Conservation (phyloP, 2,329 filamentous ascomycete genomes). For the Coniochaeta sp. region DNA sequence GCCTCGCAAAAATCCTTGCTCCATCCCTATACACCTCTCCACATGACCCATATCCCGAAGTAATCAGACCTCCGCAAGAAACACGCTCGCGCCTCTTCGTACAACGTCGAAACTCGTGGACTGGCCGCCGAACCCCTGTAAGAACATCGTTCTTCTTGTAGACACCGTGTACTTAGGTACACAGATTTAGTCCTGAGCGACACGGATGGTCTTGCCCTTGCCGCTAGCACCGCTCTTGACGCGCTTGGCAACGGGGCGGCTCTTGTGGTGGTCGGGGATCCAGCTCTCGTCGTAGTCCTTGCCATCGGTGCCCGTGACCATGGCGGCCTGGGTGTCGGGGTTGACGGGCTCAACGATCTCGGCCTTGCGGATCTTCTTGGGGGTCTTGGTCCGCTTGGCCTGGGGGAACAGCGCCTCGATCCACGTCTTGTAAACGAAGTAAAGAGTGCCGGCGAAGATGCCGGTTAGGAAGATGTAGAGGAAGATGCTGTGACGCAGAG, state of each 20-base stretch:
- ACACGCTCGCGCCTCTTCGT: not conserved
- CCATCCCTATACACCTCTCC: not conserved
- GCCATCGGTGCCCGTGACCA: slow-evolving; percentile 53
- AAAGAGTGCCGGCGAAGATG: slow-evolving; percentile 71
- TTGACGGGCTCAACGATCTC: slow-evolving; percentile 53
- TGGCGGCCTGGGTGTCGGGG: slow-evolving; percentile 63
- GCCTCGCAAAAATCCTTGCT: not conserved
- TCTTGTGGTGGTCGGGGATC: slow-evolving; percentile 86
- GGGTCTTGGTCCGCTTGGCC: slow-evolving; percentile 59
- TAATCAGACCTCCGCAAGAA: not conserved
- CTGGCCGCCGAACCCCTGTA: no score
- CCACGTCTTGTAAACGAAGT: slow-evolving; percentile 99
- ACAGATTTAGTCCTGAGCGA: not conserved
- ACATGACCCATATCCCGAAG: not conserved
- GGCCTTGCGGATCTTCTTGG: slow-evolving; percentile 63
- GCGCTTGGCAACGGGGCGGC: slow-evolving; percentile 68
- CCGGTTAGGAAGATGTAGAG: slow-evolving; percentile 85
- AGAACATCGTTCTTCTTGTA: no score
- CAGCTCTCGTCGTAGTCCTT: slow-evolving; percentile 86
- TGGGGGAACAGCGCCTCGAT: slow-evolving; percentile 93
- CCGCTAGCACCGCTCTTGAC: slow-evolving; percentile 51
- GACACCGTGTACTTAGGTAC: no score
- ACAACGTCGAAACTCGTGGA: not conserved
- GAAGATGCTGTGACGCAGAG: slow-evolving; percentile 89
- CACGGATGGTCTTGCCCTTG: slow-evolving; percentile 2